Base-by-base conservation (phyloP, 176 grass and related monocot species). In the Oryza punctata region DNA sequence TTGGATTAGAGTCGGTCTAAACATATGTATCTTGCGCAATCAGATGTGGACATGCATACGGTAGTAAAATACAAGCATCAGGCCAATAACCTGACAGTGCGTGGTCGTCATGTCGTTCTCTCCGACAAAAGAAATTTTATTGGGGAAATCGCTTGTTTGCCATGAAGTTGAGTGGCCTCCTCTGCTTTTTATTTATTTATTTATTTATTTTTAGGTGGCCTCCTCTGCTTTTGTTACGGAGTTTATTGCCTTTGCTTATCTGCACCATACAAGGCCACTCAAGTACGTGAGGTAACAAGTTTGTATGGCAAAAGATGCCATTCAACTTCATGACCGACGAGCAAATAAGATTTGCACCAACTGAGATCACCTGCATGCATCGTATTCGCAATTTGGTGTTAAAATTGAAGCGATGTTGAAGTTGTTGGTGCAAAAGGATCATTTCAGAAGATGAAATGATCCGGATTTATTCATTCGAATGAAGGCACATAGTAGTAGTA, bases 381-480 rank as follows among this genome's bases (percentile, higher is more conserved):
- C 49, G 16, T 54, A 6, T 59, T 59, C 21, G 19, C 18, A 59
- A 24, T 61, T 11, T 61, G 57, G 2, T 57, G 19, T 57, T 0
- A 57, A 57, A 61, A 61, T 1, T 61, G 2, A 61, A 9, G 21
- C 12, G 21, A 60, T 60, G 21, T 60, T 9, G 2, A 60, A 24
- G 2, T 61, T 60, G 19, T 10, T 61, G 57, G 57, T n/a, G 19
- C 10, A 63, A 70, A 27, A 25, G 5, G 37, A 57, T 21, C 18
- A 54, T 19, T 45, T 43, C 19, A 70, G 18, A 29, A 35, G 52
- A 46, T 63, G 23, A 21, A 40, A 33, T 46, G 33, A 47, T 21
- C 75, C 66, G 14, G 6, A 21, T 85, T 85, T 85, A 85, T 78
- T 64, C 21, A 85, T 84, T 40, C 12, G 26, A 52, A 74, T 46